Evolutionary conservation across 345 rosid species (phyloP).

Genomic region (Murraya koenigii): DNA sequence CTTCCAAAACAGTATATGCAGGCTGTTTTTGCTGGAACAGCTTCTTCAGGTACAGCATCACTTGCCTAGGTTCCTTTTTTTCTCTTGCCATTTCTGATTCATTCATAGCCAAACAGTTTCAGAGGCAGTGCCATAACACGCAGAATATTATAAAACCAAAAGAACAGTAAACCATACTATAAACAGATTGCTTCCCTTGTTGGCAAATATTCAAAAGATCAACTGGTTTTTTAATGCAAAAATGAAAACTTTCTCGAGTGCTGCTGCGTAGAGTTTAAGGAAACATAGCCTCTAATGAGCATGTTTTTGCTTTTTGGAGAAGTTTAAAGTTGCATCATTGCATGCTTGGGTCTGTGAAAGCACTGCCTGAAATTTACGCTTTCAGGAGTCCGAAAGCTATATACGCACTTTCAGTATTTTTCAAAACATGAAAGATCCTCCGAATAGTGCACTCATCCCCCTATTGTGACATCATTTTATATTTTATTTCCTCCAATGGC

Average conservation of each 20-base stretch:
- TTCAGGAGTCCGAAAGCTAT: neutral
- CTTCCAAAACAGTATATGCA: constrained; percentile 93
- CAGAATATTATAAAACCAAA: neutral
- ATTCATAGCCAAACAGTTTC: neutral
- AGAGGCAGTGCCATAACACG: neutral
- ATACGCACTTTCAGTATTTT: neutral
- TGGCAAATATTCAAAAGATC: neutral
- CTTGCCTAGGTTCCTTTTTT: neutral
- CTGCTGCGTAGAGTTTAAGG: neutral
- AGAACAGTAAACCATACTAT: neutral
- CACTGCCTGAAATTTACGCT: neutral
- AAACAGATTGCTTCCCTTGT: neutral
- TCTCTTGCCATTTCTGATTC: neutral
- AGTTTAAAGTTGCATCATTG: neutral
- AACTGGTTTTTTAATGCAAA: neutral
- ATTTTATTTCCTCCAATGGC: neutral
- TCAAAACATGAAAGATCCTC: neutral
- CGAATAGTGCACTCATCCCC: neutral
- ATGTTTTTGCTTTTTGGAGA: neutral
- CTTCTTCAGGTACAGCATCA: constrained; percentile 69
- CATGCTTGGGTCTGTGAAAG: neutral
- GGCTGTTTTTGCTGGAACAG: constrained; percentile 93
- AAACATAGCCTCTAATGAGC: neutral
- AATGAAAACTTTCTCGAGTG: neutral
- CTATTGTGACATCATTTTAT: neutral